Conservation (phyloP, 1,139 yeast species). For the Candida dubliniensis region DNA sequence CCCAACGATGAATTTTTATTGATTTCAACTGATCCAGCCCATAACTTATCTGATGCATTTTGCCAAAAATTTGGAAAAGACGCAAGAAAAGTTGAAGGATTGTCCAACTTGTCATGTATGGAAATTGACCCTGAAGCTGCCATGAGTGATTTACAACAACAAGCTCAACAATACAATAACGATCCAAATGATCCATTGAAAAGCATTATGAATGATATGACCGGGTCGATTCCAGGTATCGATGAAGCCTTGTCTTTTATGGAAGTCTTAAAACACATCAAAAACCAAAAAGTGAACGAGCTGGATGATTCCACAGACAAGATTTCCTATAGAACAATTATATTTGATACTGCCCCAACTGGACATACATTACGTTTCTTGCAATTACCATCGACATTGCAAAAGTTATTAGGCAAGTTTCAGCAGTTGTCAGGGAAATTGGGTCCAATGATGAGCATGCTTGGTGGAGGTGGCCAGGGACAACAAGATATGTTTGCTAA, state of each 20-base stretch:
- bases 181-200: constrained; percentile 62
- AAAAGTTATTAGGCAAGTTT: constrained; percentile 81
- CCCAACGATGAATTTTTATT: constrained; percentile 79
- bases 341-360: constrained; percentile 97
- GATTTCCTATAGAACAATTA: constrained; percentile 71
- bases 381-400: constrained; percentile 89
- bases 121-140: constrained; percentile 97
- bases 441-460: constrained; percentile 85
- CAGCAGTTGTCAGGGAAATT: constrained; percentile 81
- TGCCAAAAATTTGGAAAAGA: constrained; percentile 98
- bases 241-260: constrained; percentile 97
- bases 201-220: constrained; percentile 83
- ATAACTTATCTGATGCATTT: constrained; percentile 93
- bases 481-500: constrained; percentile 81
- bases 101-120: constrained; percentile 89
- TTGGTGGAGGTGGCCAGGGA: constrained; percentile 70
- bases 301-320: constrained; percentile 24
- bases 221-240: constrained; percentile 95
- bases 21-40: constrained; percentile 98
- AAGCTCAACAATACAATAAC: constrained; percentile 54
- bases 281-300: constrained; percentile 55
- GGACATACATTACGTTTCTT: constrained; percentile 95
- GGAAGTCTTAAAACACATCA: constrained; percentile 96
- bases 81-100: constrained; percentile 89
- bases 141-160: constrained; percentile 80